These are phyloP conservation scores for Pseudozyma tsukubaensis DNA, from an alignment of 1,284 basidiomycete species.

Conservation along the genomic window DNA sequence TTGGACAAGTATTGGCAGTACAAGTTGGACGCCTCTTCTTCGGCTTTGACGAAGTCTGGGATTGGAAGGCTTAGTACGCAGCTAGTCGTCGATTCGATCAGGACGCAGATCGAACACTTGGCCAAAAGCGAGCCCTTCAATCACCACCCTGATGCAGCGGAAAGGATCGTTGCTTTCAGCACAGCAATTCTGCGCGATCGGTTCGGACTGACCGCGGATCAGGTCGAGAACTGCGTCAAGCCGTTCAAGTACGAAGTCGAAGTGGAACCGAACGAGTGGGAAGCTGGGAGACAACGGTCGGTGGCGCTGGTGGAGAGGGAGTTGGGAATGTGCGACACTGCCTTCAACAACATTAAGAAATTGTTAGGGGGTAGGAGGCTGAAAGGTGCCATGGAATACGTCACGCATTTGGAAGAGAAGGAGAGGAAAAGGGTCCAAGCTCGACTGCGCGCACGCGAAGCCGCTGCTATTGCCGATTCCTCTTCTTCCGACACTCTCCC, in stretches of 20 bases:
- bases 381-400: constrained; percentile 82
- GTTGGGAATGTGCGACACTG: constrained; percentile 83
- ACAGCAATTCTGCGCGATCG: constrained; percentile 91
- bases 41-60: constrained; percentile 92
- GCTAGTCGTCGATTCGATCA: constrained; percentile 93
- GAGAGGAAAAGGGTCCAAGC: constrained; percentile 76
- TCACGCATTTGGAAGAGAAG: constrained; percentile 83
- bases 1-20: constrained; percentile 94
- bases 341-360: constrained; percentile 84
- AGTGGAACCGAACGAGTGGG: constrained; percentile 88
- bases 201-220: constrained; percentile 91
- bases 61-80: constrained; percentile 93
- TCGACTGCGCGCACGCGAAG: constrained; percentile 56
- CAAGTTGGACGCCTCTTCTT: constrained; percentile 91
- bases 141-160: constrained; percentile 85
- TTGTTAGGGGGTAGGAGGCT: constrained; percentile 86
- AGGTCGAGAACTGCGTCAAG: constrained; percentile 99
- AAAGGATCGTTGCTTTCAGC: constrained; percentile 89
- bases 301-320: constrained; percentile 86
- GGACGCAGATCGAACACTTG: constrained; percentile 87
- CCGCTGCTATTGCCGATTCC: constrained; percentile 10
- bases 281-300: constrained; percentile 80
- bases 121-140: constrained; percentile 86
- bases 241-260: constrained; percentile 95
- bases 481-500: background rate